Evolutionary conservation across 192 early-diverging fungal species (phyloP).

Genomic region (Linnemannia elongata): DNA sequence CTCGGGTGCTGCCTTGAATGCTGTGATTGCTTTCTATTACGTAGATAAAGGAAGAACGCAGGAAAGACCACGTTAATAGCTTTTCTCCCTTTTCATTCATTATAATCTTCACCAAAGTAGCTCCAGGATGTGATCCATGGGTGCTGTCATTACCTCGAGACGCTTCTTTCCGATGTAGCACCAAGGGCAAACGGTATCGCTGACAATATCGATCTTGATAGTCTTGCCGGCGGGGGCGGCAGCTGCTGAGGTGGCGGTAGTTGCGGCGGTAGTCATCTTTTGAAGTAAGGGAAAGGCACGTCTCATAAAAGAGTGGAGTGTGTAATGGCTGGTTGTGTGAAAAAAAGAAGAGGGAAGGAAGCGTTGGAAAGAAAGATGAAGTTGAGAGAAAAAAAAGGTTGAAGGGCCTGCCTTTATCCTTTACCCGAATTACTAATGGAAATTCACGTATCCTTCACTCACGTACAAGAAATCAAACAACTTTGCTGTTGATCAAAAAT

Average conservation of each 20-base stretch:
- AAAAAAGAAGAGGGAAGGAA: neutral
- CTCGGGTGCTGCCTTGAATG: conserved; percentile 60
- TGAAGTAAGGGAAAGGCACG: conserved; percentile 9
- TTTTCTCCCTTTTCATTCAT: conserved; percentile 36
- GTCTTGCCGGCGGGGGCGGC: conserved; percentile 22
- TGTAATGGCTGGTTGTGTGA: neutral
- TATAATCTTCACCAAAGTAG: neutral
- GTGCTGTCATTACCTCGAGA: conserved; percentile 63
- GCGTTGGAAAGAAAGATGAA: neutral
- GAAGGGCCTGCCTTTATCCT: neutral
- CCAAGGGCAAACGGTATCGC: conserved; percentile 83
- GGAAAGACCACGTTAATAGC: neutral
- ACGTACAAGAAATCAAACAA: conserved; percentile 9
- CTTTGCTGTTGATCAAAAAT: neutral
- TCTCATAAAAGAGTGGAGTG: conserved; percentile 20
- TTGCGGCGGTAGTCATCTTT: conserved; percentile 26
- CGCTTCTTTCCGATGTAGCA: conserved; percentile 85
- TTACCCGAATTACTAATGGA: neutral
- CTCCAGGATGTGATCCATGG: neutral
- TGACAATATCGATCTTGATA: conserved; percentile 72
- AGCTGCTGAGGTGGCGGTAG: conserved; percentile 10
- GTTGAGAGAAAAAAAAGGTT: conserved; percentile 15
- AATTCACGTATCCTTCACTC: neutral
- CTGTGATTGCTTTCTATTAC: conserved; percentile 42
- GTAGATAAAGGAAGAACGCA: neutral